Conservation (phyloP, 2,329 filamentous ascomycete genomes). For the Pseudogymnoascus sp. region DNA sequence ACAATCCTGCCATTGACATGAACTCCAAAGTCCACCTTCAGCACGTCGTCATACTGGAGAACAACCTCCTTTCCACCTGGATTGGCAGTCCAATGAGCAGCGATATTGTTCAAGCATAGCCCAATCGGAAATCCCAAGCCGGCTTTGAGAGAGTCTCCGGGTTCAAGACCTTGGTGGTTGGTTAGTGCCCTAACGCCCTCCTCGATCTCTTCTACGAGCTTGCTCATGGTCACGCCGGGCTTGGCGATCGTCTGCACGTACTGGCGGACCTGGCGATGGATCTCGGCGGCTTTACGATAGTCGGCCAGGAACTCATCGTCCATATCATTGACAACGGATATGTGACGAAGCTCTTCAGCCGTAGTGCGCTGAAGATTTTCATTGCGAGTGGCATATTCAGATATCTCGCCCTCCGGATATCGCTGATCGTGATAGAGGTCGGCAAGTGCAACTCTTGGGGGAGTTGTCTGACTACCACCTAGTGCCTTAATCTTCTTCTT, state of each 20-base stretch:
- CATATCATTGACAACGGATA: constrained; percentile 63
- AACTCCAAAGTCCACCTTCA: constrained; percentile 78
- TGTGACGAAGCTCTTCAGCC: constrained; percentile 71
- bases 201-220: constrained; percentile 47
- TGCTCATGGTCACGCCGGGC: constrained; percentile 41
- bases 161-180: constrained; percentile 43
- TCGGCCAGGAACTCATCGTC: constrained; percentile 40
- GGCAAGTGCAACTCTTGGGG: constrained; percentile 65
- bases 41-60: constrained; percentile 63
- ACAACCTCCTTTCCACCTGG: constrained; percentile 59
- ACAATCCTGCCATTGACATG: constrained; percentile 75
- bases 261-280: constrained; percentile 47
- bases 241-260: constrained; percentile 41
- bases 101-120: constrained; percentile 44
- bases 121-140: constrained; percentile 51
- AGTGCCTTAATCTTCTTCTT: constrained; percentile 60
- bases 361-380: constrained; percentile 72
- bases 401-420: constrained; percentile 70
- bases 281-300: constrained; percentile 49
- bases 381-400: constrained; percentile 54
- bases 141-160: constrained; percentile 42
- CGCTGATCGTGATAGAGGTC: constrained; percentile 61
- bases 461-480: constrained; percentile 56
- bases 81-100: constrained; percentile 50
- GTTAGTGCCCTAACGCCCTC: constrained; percentile 44